A percentile compares a stretch with the other conserved stretches of the same genome.
These are phyloP conservation scores for Heterobasidion annosum DNA, from an alignment of 1,284 basidiomycete species.

Conservation along the genomic window DNA sequence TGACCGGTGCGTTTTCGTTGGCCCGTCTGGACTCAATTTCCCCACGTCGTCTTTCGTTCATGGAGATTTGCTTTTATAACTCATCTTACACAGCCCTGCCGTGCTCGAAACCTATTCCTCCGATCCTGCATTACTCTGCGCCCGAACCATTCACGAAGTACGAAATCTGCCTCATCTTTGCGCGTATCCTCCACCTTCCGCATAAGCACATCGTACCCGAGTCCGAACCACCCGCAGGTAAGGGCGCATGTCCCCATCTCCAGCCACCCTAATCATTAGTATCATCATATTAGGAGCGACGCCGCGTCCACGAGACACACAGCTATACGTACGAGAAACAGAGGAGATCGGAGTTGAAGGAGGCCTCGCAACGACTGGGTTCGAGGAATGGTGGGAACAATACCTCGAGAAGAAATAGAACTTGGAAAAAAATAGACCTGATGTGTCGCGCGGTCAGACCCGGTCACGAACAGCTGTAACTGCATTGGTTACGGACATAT, in stretches of 20 bases:
- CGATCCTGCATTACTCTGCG: slow-evolving; percentile 70
- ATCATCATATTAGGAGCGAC: slow-evolving; percentile 35
- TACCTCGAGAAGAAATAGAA: slow-evolving; percentile 17
- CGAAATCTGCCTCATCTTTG: slow-evolving; percentile 72
- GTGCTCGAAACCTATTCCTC: slow-evolving; percentile 35
- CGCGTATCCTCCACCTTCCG: slow-evolving; percentile 53
- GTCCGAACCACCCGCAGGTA: slow-evolving; percentile 44
- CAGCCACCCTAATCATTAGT: background rate
- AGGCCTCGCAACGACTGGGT: slow-evolving; percentile 51
- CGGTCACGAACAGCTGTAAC: background rate
- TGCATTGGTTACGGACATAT: background rate
- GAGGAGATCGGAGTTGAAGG: slow-evolving; percentile 48
- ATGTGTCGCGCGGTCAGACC: background rate
- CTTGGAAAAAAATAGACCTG: background rate
- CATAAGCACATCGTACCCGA: slow-evolving; percentile 64
- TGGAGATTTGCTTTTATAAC: background rate
- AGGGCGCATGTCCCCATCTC: background rate
- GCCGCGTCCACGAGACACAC: slow-evolving; percentile 63
- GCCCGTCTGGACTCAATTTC: background rate
- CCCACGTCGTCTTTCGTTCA: slow-evolving; percentile 8
- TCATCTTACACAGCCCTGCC: slow-evolving; percentile 16
- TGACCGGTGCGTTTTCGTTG: slow-evolving; percentile 37
- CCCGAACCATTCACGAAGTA: slow-evolving; percentile 78
- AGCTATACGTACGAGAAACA: slow-evolving; percentile 60
- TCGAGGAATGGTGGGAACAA: slow-evolving; percentile 69